Percentiles rank a stretch among this genome's conserved stretches.
phyloP scores from a whole-genome alignment of 2,329 filamentous ascomycete species.

The Xylaria sp. region DNA sequence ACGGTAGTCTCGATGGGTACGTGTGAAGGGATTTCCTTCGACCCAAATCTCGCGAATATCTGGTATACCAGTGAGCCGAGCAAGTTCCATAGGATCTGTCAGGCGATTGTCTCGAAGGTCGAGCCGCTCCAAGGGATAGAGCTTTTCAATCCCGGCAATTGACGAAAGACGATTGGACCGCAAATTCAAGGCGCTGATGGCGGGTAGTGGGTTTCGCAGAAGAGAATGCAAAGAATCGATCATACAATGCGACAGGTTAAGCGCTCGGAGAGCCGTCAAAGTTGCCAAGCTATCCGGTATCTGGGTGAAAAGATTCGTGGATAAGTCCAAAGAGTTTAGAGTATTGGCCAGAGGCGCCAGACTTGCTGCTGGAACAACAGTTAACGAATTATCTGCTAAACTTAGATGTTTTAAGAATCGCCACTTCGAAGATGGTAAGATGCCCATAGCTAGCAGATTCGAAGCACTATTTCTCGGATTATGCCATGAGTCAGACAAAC shows the following conservation, averaged over 20 bases:
- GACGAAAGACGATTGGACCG: constrained; percentile 88
- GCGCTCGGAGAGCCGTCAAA: constrained; percentile 85
- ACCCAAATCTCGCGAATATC: constrained; percentile 95
- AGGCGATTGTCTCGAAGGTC: constrained; percentile 92
- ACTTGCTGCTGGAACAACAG: constrained; percentile 78
- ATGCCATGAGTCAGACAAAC: constrained; percentile 72
- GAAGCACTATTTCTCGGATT: constrained; percentile 78
- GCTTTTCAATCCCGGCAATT: constrained; percentile 87
- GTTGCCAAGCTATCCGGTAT: constrained; percentile 91
- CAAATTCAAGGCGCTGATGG: constrained; percentile 92
- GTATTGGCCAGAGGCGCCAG: constrained; percentile 86
- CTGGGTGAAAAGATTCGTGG: constrained; percentile 91
- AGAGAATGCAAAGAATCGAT: constrained; percentile 93
- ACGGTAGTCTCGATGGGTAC: constrained; percentile 85
- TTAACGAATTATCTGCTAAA: constrained; percentile 90
- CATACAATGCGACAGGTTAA: constrained; percentile 98
- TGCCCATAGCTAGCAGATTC: constrained; percentile 77
- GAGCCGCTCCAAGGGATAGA: constrained; percentile 87
- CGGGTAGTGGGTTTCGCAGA: constrained; percentile 85
- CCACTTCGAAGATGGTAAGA: constrained; percentile 90
- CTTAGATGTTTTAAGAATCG: constrained; percentile 92
- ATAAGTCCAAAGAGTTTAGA: constrained; percentile 90
- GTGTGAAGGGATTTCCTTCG: constrained; percentile 89
- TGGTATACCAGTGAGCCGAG: constrained; percentile 87
- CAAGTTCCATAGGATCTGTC: constrained; percentile 90